Base-by-base conservation (phyloP, 139 green algal species). In the Chlamydomonas schloesseri region DNA sequence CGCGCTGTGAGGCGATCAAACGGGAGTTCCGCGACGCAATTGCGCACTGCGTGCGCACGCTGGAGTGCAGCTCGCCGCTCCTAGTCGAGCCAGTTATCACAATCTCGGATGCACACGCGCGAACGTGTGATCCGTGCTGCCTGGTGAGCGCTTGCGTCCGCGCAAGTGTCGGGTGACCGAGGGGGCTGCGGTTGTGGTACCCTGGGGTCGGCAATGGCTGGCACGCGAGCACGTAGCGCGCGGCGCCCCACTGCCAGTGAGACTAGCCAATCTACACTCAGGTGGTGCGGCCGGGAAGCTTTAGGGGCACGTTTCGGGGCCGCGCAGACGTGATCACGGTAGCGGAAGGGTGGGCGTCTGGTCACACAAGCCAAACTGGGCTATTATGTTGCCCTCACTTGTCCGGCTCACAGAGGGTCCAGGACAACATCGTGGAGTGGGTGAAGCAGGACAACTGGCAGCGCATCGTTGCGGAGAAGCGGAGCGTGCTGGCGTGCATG, bases 11-110 rank as follows among this genome's bases (percentile, higher is more conserved):
- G 69, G 72, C 71, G 31, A 90, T 91, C 21, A 90, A 90, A 67
- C 50, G 82, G 31, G 87, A 91, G 84, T 91, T 96, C 24, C 74
- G 37, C 68, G 77, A 78, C 71, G 91, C 90, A 4, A 84, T 94
- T 13, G 74, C 87, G 29, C 89, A 91, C 23, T 95, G 91, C 81
- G 81, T 67, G 4, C 67, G 47, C 24, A 91, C 90, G 33, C 67
- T 94, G 24, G 85, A 84, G 62, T 79, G 82, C 46, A 64, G 79
- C 9, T 73, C 82, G 36, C 91, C 91, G 28, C 50, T 86, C 23
- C 65, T 93, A 71, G 50, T 82, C 0, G 93, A 96, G 87, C 93
- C 93, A 14, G 86, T 94, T 20, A 93, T 96, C 57, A 88, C 62
- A 72, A 95, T 96, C 67, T 83, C 58, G 26, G 88, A 91, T 42